These are phyloP conservation scores for Auricularia auricula-judae DNA, from an alignment of 768 basidiomycete genomes.

Conservation along the genomic window DNA sequence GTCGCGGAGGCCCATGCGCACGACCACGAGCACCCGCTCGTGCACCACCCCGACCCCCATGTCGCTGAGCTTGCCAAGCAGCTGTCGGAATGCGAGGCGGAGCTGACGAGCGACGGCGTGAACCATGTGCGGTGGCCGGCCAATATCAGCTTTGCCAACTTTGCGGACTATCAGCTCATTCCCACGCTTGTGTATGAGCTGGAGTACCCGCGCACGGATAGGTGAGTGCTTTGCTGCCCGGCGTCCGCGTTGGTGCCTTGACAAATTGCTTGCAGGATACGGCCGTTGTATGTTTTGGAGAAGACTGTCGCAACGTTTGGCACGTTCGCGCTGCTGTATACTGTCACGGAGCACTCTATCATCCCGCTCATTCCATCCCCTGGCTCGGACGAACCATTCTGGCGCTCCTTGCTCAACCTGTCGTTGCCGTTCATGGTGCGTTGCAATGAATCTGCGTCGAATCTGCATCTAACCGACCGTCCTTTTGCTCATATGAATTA, in stretches of 20 bases:
- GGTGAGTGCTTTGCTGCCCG: slow-evolving; percentile 30
- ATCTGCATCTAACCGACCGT: too few relatives aligned
- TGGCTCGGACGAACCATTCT: slow-evolving; percentile 55
- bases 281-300: slow-evolving; percentile 65
- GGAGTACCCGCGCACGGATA: slow-evolving; percentile 86
- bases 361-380: slow-evolving; percentile 60
- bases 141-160: slow-evolving; percentile 75
- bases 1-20: background rate
- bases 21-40: slow-evolving; percentile 32
- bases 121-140: slow-evolving; percentile 65
- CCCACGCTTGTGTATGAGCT: slow-evolving; percentile 94
- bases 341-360: slow-evolving; percentile 91
- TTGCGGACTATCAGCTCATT: slow-evolving; percentile 73
- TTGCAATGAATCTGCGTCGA: background rate
- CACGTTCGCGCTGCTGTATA: slow-evolving; percentile 87
- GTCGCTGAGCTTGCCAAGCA: slow-evolving; percentile 65
- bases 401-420: slow-evolving; percentile 70
- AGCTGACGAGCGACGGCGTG: slow-evolving; percentile 65
- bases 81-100: slow-evolving; percentile 63
- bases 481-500: background rate
- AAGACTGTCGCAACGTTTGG: slow-evolving; percentile 83
- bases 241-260: background rate
- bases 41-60: slow-evolving; percentile 51
- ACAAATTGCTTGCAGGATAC: slow-evolving; percentile 24
- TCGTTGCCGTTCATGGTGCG: slow-evolving; percentile 78